Conservation (phyloP, 768 basidiomycete species). For the Gymnopilus dilepis region DNA sequence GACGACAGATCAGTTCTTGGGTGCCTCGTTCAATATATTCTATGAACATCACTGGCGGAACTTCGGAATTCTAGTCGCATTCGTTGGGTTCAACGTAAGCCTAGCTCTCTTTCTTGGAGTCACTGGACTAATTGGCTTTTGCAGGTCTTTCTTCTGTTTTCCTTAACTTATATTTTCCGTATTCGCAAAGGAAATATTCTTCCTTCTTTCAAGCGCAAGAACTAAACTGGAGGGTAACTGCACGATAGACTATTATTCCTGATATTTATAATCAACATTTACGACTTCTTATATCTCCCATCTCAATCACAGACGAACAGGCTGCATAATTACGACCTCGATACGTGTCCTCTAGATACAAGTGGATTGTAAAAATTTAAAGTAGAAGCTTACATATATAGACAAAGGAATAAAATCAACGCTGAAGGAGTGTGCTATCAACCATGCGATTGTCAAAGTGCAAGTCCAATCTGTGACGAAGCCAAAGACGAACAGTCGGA, state of each 20-base stretch:
- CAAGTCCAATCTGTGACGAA: constrained; percentile 13
- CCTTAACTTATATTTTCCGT: constrained; percentile 59
- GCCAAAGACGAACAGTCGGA: neutral
- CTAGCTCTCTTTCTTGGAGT: neutral
- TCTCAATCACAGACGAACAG: neutral
- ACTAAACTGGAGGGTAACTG: constrained; percentile 5
- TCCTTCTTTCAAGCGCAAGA: constrained; percentile 32
- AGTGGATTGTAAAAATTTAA: too few species aligned
- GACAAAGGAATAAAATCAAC: neutral
- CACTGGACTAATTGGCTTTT: neutral
- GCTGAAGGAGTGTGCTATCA: neutral
- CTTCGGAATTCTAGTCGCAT: constrained; percentile 55
- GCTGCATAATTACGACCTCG: neutral
- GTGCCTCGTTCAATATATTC: constrained; percentile 55
- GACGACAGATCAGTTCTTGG: constrained; percentile 64
- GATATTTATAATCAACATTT: neutral
- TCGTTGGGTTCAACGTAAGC: constrained; percentile 51
- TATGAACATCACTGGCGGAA: constrained; percentile 61
- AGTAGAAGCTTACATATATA: neutral
- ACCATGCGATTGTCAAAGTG: neutral
- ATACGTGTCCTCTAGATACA: too few species aligned
- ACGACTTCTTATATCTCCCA: neutral
- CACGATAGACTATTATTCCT: neutral
- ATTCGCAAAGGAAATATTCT: constrained; percentile 41
- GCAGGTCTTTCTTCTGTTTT: constrained; percentile 48